Conservation (phyloP, 331 rosid species). For the Acacia pycnantha region DNA sequence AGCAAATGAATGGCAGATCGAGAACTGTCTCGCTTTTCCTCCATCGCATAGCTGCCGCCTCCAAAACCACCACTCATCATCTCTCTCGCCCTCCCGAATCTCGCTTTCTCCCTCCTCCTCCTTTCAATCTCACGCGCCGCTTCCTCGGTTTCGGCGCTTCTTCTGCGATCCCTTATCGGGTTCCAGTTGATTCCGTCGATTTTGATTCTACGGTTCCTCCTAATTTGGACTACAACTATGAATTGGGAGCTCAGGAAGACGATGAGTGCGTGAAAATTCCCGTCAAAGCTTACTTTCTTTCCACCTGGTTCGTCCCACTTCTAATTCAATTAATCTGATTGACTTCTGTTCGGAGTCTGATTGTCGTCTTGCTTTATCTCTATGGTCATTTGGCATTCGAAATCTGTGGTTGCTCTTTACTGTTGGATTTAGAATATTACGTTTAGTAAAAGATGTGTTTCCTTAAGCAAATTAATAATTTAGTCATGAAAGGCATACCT, state of each 20-base stretch:
- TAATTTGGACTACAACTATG: conserved; percentile 19
- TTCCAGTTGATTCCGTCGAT: conserved; percentile 33
- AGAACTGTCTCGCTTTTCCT: conserved; percentile 56
- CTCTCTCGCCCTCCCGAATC: conserved; percentile 14
- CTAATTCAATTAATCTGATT: conserved; percentile 14
- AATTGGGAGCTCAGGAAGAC: conserved; percentile 28
- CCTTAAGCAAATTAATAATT: background rate
- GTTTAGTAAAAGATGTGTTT: background rate
- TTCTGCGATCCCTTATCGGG: conserved; percentile 56
- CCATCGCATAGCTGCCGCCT: conserved; percentile 36
- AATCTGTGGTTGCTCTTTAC: no score
- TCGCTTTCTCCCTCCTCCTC: conserved; percentile 21
- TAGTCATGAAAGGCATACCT: background rate
- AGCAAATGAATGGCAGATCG: conserved; percentile 88
- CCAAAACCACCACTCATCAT: conserved; percentile 30
- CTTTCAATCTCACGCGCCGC: conserved; percentile 15
- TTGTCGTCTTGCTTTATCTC: background rate
- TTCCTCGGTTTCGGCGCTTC: conserved; percentile 43
- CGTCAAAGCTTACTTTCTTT: conserved; percentile 83
- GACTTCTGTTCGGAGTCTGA: conserved; percentile 3
- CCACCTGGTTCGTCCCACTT: conserved; percentile 64
- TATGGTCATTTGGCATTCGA: background rate
- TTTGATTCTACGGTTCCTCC: conserved; percentile 41
- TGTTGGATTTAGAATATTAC: background rate
- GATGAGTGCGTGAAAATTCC: conserved; percentile 60